These are phyloP conservation scores for Exophiala viscosa DNA, from an alignment of 2,329 filamentous ascomycete genomes.

Conservation along the genomic window DNA sequence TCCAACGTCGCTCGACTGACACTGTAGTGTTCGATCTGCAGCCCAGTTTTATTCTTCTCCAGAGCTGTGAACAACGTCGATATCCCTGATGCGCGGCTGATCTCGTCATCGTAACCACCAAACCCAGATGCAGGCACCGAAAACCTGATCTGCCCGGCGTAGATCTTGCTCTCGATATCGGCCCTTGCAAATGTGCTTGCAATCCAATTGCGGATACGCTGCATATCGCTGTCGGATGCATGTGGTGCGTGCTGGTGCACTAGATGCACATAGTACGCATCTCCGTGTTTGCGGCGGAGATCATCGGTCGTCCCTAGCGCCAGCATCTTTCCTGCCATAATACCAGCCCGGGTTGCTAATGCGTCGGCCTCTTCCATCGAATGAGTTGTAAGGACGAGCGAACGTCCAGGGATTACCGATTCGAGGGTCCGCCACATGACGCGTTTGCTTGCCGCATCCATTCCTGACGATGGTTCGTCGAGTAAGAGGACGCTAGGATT, in stretches of 20 bases:
- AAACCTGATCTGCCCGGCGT: slow-evolving; percentile 85
- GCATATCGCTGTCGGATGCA: slow-evolving; percentile 66
- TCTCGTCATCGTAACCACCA: slow-evolving; percentile 3
- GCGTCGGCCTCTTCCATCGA: slow-evolving; percentile 95
- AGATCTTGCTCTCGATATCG: slow-evolving; percentile 67
- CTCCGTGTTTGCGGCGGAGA: slow-evolving; percentile 70
- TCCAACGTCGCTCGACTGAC: slow-evolving; percentile 84
- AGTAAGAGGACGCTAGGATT: slow-evolving; percentile 83
- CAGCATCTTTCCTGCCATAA: slow-evolving; percentile 81
- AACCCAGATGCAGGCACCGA: slow-evolving; percentile 54
- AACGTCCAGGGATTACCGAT: slow-evolving; percentile 70
- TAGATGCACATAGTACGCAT: slow-evolving; percentile 75
- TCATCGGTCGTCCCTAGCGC: slow-evolving; percentile 73
- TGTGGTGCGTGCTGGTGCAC: slow-evolving; percentile 72
- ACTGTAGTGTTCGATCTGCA: slow-evolving; percentile 81
- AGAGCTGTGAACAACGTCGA: slow-evolving; percentile 67
- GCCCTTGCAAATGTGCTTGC: slow-evolving; percentile 58
- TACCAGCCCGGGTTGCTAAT: slow-evolving; percentile 76
- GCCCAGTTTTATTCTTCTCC: slow-evolving; percentile 63
- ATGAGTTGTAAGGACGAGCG: slow-evolving; percentile 84
- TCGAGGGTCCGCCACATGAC: slow-evolving; percentile 88
- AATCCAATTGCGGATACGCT: slow-evolving; percentile 64
- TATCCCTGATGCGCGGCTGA: slow-evolving; percentile 39
- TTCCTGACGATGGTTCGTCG: slow-evolving; percentile 82
- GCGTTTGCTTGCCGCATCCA: slow-evolving; percentile 86